phyloP scores from a whole-genome alignment of 257 asterid genomes.

The Solanum boliviense region DNA sequence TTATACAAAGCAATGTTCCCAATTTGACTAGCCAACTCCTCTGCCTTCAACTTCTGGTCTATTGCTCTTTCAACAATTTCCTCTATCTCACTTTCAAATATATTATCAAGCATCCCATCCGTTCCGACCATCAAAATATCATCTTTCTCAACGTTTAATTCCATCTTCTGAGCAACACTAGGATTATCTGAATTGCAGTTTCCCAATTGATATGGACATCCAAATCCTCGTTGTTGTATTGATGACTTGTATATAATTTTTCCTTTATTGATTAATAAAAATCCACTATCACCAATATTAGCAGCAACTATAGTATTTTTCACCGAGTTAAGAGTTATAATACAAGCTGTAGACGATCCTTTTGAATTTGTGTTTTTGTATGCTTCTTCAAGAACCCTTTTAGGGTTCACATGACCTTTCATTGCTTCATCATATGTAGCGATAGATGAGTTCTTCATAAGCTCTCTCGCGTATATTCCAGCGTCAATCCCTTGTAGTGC shows the following conservation, averaged over 20 bases:
- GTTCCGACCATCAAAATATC: slow-evolving; percentile 7
- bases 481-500: not conserved
- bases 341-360: not conserved
- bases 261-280: slow-evolving; percentile 6
- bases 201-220: slow-evolving; percentile 16
- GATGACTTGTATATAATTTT: not conserved
- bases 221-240: not conserved
- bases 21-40: too few relatives aligned
- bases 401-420: too few relatives aligned
- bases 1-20: too few relatives aligned
- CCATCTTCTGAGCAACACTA: not conserved
- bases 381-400: not conserved
- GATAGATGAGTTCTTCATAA: not conserved
- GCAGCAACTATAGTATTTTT: not conserved
- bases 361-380: not conserved
- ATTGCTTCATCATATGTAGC: too few relatives aligned
- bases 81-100: not conserved
- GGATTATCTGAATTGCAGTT: not conserved
- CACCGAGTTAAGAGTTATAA: not conserved
- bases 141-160: not conserved
- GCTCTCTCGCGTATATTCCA: not conserved
- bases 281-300: slow-evolving; percentile 19
- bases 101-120: slow-evolving; percentile 15
- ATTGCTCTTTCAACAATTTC: not conserved
- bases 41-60: too few relatives aligned